Evolutionary conservation across 1,284 basidiomycete species (phyloP).

Genomic region (Cryptococcus depauperatus): DNA sequence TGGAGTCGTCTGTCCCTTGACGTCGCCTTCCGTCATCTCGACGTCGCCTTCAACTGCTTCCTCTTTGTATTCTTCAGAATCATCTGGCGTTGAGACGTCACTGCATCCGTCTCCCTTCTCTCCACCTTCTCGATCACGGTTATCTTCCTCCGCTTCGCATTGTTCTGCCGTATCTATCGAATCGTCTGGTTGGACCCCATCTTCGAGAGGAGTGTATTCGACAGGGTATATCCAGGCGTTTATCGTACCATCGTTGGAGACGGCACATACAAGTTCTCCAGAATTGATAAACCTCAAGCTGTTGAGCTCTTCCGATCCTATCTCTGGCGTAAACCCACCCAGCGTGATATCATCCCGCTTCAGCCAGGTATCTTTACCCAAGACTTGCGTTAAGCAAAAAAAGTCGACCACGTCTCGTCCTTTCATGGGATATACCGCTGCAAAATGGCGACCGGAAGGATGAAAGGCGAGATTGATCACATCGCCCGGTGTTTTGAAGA

Average conservation of each 20-base stretch:
- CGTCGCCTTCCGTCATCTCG: not conserved
- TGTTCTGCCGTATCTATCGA: too few species aligned
- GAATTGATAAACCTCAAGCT: slow-evolving; percentile 30
- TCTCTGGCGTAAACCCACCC: slow-evolving; percentile 22
- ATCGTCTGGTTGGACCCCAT: too few species aligned
- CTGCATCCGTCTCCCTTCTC: slow-evolving; percentile 4
- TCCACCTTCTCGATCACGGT: not conserved
- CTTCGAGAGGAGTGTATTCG: too few species aligned
- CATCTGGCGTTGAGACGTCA: not conserved
- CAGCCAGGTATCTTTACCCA: slow-evolving; percentile 19
- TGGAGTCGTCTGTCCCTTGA: too few species aligned
- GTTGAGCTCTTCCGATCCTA: slow-evolving; percentile 40
- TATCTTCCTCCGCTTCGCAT: slow-evolving; percentile 1
- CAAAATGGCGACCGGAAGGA: slow-evolving; percentile 35
- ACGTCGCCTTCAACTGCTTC: not conserved
- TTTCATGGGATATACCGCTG: slow-evolving; percentile 26
- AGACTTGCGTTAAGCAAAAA: slow-evolving; percentile 11
- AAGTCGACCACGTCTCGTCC: slow-evolving; percentile 35
- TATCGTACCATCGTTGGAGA: slow-evolving; percentile 37
- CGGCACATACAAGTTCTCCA: slow-evolving; percentile 30
- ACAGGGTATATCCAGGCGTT: slow-evolving; percentile 37
- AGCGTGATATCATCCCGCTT: slow-evolving; percentile 30
- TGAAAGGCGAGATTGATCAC: slow-evolving; percentile 37
- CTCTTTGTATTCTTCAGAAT: not conserved
- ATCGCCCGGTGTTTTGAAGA: slow-evolving; percentile 31